Evolutionary conservation across 768 basidiomycete genomes (phyloP), one percentile per base, ranked within the genome.

Genomic region (Mrakia frigida): DNA sequence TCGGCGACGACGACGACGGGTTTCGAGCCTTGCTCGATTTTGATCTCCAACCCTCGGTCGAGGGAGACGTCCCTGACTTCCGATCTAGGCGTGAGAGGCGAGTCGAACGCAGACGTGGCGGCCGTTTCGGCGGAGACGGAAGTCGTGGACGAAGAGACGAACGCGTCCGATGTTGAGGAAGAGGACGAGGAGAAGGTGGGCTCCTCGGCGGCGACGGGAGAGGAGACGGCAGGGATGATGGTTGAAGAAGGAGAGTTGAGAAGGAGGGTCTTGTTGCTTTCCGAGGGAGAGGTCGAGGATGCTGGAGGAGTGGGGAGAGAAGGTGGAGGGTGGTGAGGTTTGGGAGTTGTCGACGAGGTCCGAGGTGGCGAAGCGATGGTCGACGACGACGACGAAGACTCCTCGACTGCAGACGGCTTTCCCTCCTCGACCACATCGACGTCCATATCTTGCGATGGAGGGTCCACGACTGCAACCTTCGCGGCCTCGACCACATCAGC

Each of bases 151-250:
- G 65, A 68, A 1, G 65, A 39, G 65, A 56, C 56, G 56, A 56
- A 56, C 25, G 56, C 65, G 39, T 35, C 39, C 9, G 65, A 68
- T 11, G 35, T 68, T 6, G 65, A 68, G 13, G 65, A 39, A 16
- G 65, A 68, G 39, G 65, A 68, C 21, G 65, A 68, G 35, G 65
- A 68, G 23, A 68, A 39, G 25, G 65, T 68, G 21, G 65, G 35
- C 2, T 68, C 65, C 4, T 68, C 65, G 25, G 65, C 35, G 25
- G 65, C 35, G 35, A n/a, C 9, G 25, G 65, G 37, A 37, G 65
- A 68, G 25, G 65, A 39, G 65, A 68, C 31, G 37, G 65, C 9
- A 11, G 65, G 35, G 35, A 68, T 37, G 35, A 68, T 37, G 21
- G 65, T 68, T 2, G 65, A 68, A 33, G 65, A 68, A 23, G 65